A percentile compares a stretch with the other conserved stretches of the same genome.
phyloP scores from a whole-genome alignment of 331 rosid genomes.

The Pyrus hybrid region DNA sequence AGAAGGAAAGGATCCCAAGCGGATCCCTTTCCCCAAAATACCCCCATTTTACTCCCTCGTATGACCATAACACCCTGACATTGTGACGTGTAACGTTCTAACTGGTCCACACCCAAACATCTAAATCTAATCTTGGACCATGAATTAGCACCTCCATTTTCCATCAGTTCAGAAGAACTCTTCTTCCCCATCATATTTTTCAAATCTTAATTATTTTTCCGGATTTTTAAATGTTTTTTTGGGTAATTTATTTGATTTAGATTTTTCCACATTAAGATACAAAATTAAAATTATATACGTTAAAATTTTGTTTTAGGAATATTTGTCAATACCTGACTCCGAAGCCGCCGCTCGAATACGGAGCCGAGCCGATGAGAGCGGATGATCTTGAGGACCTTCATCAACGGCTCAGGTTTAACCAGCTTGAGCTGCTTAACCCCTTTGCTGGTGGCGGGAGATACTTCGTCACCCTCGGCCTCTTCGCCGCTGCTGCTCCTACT shows the following conservation, averaged over 20 bases:
- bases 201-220: not conserved
- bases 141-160: too few relatives aligned
- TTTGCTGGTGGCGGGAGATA: too few relatives aligned
- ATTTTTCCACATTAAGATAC: not conserved
- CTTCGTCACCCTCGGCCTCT: too few relatives aligned
- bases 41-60: not conserved
- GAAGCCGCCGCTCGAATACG: constrained; percentile 47
- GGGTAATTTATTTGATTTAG: not conserved
- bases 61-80: not conserved
- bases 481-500: too few relatives aligned
- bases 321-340: constrained; percentile 41
- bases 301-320: not conserved
- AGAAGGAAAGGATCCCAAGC: fast-evolving
- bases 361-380: constrained; percentile 52
- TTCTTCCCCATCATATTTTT: not conserved
- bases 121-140: not conserved
- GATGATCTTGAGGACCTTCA: too few relatives aligned
- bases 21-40: not conserved
- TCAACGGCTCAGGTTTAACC: too few relatives aligned
- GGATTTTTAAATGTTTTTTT: not conserved
- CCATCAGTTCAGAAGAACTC: not conserved
- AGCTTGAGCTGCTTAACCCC: too few relatives aligned
- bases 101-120: not conserved
- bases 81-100: not conserved
- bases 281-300: not conserved